Base-by-base conservation (phyloP, 192 early-diverging fungal genomes). In the Podila epicladia region DNA sequence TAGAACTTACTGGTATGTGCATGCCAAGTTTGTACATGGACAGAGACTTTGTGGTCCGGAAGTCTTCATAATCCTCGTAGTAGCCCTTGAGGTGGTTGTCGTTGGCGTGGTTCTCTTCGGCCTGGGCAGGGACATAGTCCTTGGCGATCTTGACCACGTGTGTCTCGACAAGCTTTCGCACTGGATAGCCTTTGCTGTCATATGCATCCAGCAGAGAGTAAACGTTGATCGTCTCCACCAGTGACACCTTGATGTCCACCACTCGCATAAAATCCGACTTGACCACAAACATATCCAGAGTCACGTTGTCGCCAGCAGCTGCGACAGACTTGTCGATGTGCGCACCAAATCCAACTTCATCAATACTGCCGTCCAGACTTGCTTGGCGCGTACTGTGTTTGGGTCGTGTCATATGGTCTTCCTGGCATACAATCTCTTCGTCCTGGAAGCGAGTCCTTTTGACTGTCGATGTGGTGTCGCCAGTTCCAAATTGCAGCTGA, bases 251-350 rank as follows among this genome's bases (percentile, higher is more conserved):
- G 55, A 80, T 80, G 26, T 80, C 70, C 28, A 80, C 76, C 5
- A 80, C 76, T 26, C 67, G 66, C 76, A 80, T 80, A 22, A 80
- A 13, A 64, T 80, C 71, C 13, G 76, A 80, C 35, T 80, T 80
- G n/a, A 72, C 64, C 2, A 80, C 66, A 72, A 80, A 80, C 76
- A 80, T 80, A 7, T 80, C 70, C 35, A 80, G 50, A 1, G 76
- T 64, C 4, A 80, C 70, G 28, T 67, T 49, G 17, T 80, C 76
- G 1, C 76, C 76, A 4, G 76, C 76, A 24, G 76, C 68, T 17
- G 66, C 76, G 2, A 80, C 71, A 2, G 76, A 80, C 55, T 80
- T 80, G 66, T 80, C 76, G 28, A 80, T 72, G 35, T 80, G 66
- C 0, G 76, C 76, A 28, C 76, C 76, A 24, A 80, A 80, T 9